These are phyloP conservation scores for Leishmania martiniquensis DNA, from an alignment of 208 protist genomes.

Conservation along the genomic window DNA sequence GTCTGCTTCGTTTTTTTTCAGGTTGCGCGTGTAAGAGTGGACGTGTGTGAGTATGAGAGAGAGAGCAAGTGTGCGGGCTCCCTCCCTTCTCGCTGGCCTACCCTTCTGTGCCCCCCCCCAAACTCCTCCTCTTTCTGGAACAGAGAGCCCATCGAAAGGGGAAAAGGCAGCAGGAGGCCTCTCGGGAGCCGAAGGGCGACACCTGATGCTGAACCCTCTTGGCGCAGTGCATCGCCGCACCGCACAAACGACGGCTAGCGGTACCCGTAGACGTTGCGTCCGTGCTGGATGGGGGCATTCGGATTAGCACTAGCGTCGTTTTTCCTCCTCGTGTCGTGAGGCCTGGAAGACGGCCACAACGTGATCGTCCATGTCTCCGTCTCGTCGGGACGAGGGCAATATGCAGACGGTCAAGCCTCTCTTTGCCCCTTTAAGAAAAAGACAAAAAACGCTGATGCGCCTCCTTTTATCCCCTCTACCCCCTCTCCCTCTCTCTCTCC, in stretches of 20 bases:
- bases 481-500: background rate
- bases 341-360: background rate
- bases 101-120: background rate
- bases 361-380: background rate
- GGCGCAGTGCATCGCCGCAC: background rate
- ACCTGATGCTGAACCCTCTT: background rate
- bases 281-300: background rate
- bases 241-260: background rate
- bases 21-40: no score
- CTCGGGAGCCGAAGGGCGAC: background rate
- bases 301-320: background rate
- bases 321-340: background rate
- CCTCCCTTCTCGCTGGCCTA: background rate
- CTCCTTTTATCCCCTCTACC: background rate
- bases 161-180: background rate
- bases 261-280: background rate
- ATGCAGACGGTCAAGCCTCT: no score
- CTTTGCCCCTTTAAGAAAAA: no score
- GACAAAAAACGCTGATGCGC: background rate
- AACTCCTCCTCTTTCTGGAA: background rate
- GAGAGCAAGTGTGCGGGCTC: background rate
- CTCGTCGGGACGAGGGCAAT: no score
- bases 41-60: background rate
- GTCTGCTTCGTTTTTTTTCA: slow-evolving; percentile 8
- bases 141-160: background rate